These are phyloP conservation scores for Sesbania bispinosa DNA, from an alignment of 306 rosid genomes.

Conservation along the genomic window DNA sequence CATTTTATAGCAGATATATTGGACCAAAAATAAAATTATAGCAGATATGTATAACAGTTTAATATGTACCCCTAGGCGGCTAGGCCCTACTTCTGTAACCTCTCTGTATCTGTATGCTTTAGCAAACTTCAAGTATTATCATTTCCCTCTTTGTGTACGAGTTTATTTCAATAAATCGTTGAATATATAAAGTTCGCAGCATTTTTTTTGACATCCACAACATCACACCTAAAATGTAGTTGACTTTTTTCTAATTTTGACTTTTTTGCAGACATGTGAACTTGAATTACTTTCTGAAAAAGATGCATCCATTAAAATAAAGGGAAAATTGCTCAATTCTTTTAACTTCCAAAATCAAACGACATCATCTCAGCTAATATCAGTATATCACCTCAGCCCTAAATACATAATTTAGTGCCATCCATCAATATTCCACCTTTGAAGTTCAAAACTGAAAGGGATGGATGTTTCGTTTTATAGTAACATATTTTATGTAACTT, in stretches of 20 bases:
- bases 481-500: not conserved
- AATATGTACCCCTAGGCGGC: too few relatives aligned
- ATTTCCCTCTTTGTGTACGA: not conserved
- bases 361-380: constrained; percentile 2
- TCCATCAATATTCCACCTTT: not conserved
- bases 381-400: not conserved
- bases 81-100: too few relatives aligned
- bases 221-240: not conserved
- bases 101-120: too few relatives aligned
- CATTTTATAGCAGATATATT: too few relatives aligned
- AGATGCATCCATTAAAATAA: not conserved
- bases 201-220: not conserved
- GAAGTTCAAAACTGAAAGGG: not conserved
- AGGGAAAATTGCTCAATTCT: not conserved
- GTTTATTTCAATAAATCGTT: not conserved
- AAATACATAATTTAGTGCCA: too few relatives aligned
- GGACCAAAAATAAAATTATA: too few relatives aligned
- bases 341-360: not conserved
- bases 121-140: not conserved
- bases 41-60: too few relatives aligned
- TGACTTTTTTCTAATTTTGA: not conserved
- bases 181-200: not conserved
- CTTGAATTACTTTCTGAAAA: not conserved
- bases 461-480: not conserved
- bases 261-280: not conserved